A percentile compares a stretch with the other conserved stretches of the same genome.
These are phyloP conservation scores for Erucastrum elatum DNA, from an alignment of 345 rosid species.

Conservation along the genomic window DNA sequence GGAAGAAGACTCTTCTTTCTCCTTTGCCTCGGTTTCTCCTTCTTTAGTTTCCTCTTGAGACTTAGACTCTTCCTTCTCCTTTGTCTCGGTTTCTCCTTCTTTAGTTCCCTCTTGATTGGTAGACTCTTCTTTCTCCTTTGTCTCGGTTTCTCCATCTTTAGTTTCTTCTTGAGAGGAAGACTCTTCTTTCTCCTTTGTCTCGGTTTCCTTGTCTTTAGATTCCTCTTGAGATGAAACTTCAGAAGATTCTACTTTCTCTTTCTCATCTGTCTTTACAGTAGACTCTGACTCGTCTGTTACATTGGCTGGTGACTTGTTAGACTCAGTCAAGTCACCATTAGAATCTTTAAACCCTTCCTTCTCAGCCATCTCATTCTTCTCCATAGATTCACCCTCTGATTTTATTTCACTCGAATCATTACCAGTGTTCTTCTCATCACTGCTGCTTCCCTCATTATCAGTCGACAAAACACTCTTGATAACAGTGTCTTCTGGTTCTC, in stretches of 20 bases:
- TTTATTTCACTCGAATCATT: constrained; percentile 10
- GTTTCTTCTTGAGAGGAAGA: neutral
- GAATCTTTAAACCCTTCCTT: constrained; percentile 40
- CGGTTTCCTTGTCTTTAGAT: neutral
- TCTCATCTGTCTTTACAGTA: constrained; percentile 21
- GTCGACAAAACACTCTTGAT: constrained; percentile 40
- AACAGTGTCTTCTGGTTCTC: constrained; percentile 33
- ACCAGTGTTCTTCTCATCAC: constrained; percentile 33
- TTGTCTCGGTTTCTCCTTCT: neutral
- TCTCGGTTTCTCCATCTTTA: neutral
- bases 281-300: constrained; percentile 21
- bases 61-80: too few relatives aligned
- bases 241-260: constrained; percentile 11
- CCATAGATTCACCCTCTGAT: constrained; percentile 43
- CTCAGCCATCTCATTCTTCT: constrained; percentile 39
- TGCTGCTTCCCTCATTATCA: constrained; percentile 32
- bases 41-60: too few relatives aligned
- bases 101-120: neutral
- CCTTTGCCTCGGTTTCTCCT: neutral
- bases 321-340: constrained; percentile 45
- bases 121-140: neutral
- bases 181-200: constrained; percentile 34
- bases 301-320: constrained; percentile 35
- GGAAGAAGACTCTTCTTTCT: neutral
- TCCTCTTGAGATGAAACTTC: constrained; percentile 19